Percentiles rank a stretch among this genome's conserved stretches.
These are phyloP conservation scores for Claviceps sp. DNA, from an alignment of 2,329 filamentous ascomycete species.

Conservation along the genomic window DNA sequence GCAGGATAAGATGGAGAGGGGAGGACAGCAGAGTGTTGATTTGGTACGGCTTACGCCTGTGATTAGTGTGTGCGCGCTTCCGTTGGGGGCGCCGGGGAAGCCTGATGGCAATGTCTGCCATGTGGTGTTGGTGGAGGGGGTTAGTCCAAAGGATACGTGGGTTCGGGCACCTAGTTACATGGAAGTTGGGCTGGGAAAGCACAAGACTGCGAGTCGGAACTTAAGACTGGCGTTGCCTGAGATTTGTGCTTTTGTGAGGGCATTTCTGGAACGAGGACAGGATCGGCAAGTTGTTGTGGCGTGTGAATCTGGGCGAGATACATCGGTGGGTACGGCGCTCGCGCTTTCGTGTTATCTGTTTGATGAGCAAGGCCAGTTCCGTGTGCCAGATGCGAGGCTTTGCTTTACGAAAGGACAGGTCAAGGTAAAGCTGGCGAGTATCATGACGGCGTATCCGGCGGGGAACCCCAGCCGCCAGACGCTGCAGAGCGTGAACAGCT, in stretches of 20 bases:
- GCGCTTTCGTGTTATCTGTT: conserved; percentile 64
- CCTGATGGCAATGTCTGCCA: conserved; percentile 18
- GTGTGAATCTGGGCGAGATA: conserved; percentile 67
- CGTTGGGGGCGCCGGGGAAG: conserved; percentile 8
- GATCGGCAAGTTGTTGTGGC: conserved; percentile 38
- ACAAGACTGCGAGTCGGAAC: conserved; percentile 71
- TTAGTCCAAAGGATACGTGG: conserved; percentile 32
- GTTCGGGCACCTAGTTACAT: conserved; percentile 25
- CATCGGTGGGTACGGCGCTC: conserved; percentile 66
- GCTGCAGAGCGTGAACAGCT: conserved; percentile 83
- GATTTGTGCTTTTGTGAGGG: conserved; percentile 43
- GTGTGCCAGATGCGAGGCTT: conserved; percentile 11
- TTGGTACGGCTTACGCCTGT: conserved; percentile 19
- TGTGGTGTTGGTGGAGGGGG: conserved; percentile 29
- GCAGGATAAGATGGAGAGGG: background rate
- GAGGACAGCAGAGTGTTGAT: too few relatives aligned
- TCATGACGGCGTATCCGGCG: conserved; percentile 65
- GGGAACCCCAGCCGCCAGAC: conserved; percentile 77
- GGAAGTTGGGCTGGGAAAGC: conserved; percentile 51
- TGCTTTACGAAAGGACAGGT: conserved; percentile 62
- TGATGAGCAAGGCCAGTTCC: conserved; percentile 43
- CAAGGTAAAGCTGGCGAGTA: conserved; percentile 63
- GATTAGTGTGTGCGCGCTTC: conserved; percentile 24
- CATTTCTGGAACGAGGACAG: conserved; percentile 17
- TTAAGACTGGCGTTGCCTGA: conserved; percentile 57